phyloP scores from a whole-genome alignment of 164 flowering plant species.

The Cinnamomum chago region DNA sequence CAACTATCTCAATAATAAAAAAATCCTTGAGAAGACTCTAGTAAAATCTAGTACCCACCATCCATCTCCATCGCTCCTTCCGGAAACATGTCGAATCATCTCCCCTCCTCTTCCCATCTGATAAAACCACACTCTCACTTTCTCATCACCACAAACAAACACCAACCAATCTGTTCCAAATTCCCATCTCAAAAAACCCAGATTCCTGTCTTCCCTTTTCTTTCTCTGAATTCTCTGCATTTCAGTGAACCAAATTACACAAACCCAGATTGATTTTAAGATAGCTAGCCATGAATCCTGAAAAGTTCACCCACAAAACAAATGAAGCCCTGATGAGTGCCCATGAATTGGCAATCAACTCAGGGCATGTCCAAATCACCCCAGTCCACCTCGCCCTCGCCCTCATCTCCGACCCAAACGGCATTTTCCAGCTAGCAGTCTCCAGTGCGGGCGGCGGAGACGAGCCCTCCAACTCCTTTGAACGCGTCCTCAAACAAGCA shows the following conservation, averaged over 20 bases:
- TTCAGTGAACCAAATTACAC: too few relatives aligned
- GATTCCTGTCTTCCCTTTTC: background rate
- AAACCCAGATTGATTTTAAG: too few relatives aligned
- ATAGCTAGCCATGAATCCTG: conserved; percentile 56
- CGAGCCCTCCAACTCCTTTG: conserved; percentile 52
- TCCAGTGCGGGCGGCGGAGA: conserved; percentile 51
- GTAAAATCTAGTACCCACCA: too few relatives aligned
- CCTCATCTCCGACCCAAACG: conserved; percentile 49
- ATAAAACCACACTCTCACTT: background rate
- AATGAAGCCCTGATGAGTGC: conserved; percentile 62
- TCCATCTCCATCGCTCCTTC: background rate
- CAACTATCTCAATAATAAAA: too few relatives aligned
- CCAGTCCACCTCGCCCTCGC: conserved; percentile 65
- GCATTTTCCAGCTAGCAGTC: conserved; percentile 65
- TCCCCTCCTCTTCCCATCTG: background rate
- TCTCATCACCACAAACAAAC: background rate
- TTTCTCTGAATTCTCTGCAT: too few relatives aligned
- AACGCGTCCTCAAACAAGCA: conserved; percentile 58
- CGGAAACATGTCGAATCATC: background rate
- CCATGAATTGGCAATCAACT: conserved; percentile 52
- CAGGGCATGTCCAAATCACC: conserved; percentile 72
- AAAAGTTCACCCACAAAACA: conserved; percentile 85
- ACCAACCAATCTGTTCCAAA: background rate
- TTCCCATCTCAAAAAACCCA: background rate
- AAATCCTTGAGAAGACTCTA: too few relatives aligned